Evolutionary conservation across 2,329 filamentous ascomycete species (phyloP), one percentile per base, ranked within the genome.

Genomic region (Aspergillus calidoustus): DNA sequence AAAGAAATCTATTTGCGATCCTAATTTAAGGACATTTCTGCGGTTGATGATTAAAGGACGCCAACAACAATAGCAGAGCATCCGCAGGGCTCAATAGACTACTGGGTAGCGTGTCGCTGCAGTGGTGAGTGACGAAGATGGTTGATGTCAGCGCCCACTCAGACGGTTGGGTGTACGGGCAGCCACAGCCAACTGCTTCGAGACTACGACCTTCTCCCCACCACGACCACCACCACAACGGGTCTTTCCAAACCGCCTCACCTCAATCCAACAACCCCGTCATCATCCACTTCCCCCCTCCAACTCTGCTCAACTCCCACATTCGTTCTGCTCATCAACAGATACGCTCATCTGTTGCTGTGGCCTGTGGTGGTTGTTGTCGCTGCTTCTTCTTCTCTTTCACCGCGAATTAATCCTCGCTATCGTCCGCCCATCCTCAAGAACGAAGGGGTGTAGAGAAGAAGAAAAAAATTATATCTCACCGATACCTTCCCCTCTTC

Each of bases 211-310:
- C 54, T 58, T 53, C 63, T 62, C 66, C 57, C 64, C 64, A 64
- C 59, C 60, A 56, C 56, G 62, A 57, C 44, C 64, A 50, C 47
- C 54, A 61, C 57, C 59, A 58, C 56, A 60, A 65, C 63, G 60
- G 63, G 61, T 57, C 57, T 66, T 65, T 58, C 64, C 63, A 65
- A 65, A 57, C 61, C 69, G 66, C 67, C 59, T 58, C 60, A 58
- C 59, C 62, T 63, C 62, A 57, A 57, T 58, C 62, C 57, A 59
- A 51, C 62, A 61, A 55, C 54, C 51, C 57, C 54, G 28, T 59
- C 49, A 55, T 64, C 59, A 23, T 28, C 43, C 28, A 23, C 57
- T 19, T 19, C 48, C 44, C 50, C 43, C 43, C 43, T 43, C 55
- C 62, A 61, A 54, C 58, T 23, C 38, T 54, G 54, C 25, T 59